Evolutionary conservation across 176 grass and related monocot genomes (phyloP).

Genomic region (Aechmea fasciata): DNA sequence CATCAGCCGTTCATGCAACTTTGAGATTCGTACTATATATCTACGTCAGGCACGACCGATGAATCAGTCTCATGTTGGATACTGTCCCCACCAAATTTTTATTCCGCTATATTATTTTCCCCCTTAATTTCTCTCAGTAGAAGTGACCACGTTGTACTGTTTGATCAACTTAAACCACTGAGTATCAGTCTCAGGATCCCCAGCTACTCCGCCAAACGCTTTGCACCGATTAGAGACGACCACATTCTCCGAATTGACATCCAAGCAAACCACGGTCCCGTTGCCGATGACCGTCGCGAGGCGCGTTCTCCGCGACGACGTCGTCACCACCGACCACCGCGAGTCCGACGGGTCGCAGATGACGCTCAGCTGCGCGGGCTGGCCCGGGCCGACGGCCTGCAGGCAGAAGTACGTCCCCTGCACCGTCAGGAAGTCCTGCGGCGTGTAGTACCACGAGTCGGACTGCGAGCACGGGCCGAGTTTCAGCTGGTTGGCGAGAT

Average conservation of each 20-base stretch:
- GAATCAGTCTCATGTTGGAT: too few species aligned
- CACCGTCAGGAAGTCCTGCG: constrained; percentile 26
- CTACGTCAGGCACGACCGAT: too few species aligned
- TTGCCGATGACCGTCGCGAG: constrained; percentile 21
- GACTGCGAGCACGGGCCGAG: constrained; percentile 20
- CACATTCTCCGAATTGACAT: neutral
- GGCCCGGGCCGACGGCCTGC: constrained; percentile 7
- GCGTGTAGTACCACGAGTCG: constrained; percentile 32
- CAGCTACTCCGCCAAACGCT: neutral
- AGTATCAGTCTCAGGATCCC: constrained; percentile 3
- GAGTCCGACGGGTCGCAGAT: constrained; percentile 24
- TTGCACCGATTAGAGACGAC: constrained; percentile 25
- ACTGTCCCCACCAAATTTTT: too few species aligned
- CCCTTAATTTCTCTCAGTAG: too few species aligned
- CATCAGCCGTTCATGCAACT: too few species aligned
- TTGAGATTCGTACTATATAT: too few species aligned
- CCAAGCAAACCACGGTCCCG: constrained; percentile 26
- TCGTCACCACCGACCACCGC: constrained; percentile 6
- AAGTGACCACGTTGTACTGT: neutral
- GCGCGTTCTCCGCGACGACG: constrained; percentile 15
- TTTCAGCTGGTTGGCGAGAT: constrained; percentile 12
- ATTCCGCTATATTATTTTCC: too few species aligned
- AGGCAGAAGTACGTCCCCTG: constrained; percentile 28
- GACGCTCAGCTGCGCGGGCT: constrained; percentile 23
- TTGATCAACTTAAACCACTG: constrained; percentile 35